Evolutionary conservation across 306 rosid genomes (phyloP).

Genomic region (Quercus engelmannii): DNA sequence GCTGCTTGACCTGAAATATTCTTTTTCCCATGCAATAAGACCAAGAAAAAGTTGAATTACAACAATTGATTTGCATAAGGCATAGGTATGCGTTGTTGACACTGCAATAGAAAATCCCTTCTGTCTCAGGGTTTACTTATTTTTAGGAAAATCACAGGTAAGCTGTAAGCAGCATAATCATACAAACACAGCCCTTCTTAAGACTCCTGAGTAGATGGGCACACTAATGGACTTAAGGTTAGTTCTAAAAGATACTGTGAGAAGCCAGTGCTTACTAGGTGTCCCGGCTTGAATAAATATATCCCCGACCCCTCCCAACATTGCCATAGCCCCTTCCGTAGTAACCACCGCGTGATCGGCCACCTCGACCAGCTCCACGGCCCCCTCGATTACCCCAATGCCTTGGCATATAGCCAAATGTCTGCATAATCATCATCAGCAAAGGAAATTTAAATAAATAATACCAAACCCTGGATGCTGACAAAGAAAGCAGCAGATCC

Average conservation of each 20-base stretch:
- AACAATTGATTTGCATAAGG: neutral
- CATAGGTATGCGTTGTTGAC: neutral
- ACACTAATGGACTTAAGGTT: neutral
- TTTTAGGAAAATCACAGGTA: neutral
- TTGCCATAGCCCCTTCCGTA: constrained; percentile 54
- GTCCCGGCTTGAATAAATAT: constrained; percentile 21
- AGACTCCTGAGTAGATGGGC: neutral
- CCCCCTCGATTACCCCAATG: constrained; percentile 49
- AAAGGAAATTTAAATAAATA: neutral
- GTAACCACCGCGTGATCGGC: constrained; percentile 41
- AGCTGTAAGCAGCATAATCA: neutral
- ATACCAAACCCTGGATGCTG: neutral
- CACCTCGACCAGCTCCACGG: constrained; percentile 42
- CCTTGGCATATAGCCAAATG: constrained; percentile 47
- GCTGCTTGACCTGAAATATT: neutral
- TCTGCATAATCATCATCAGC: constrained; percentile 27
- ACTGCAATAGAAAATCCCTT: neutral
- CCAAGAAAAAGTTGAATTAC: neutral
- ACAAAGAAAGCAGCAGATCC: neutral
- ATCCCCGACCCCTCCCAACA: constrained; percentile 47
- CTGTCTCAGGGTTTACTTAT: neutral
- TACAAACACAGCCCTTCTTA: neutral
- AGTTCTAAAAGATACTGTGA: neutral
- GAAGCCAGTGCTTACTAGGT: constrained; percentile 17
- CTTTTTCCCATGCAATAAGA: neutral